Evolutionary conservation across 2,329 filamentous ascomycete species (phyloP), one percentile per base, ranked within the genome.

Genomic region (Curvularia spicifera): DNA sequence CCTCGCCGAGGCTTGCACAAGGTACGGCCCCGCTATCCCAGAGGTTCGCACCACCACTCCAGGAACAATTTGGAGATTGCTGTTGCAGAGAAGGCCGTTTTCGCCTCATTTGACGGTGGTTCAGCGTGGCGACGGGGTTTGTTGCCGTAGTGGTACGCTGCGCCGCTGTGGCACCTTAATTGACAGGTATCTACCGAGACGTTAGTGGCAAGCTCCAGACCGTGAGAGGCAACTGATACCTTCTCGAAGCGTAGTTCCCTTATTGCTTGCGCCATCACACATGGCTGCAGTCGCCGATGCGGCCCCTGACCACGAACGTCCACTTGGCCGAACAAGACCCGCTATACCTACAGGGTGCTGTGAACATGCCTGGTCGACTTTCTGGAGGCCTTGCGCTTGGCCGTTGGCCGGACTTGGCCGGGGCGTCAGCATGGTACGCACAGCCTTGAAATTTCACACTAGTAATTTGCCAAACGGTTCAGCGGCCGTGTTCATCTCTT

Each of bases 321-420:
- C 13, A 35, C 5, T 37, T 29, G 28, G 33, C 56, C 56, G 56
- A 59, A 22, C 28, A 48, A 56, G 56, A 39, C 28, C 56, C 47
- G 52, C 47, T 40, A 26, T 45, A 22, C 29, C 13, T n/a, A 18
- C 48, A 40, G n/a, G 44, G 54, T 31, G 22, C 15, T n/a, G 31
- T 44, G 5, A 18, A 18, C 37, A 39, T 49, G 37, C 5, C 42
- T 26, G 20, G 9, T n/a, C 18, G 33, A 28, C 20, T 24, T 6
- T 2, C 29, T 40, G 24, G 44, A 37, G 6, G 8, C 49, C 33
- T 37, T 22, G 15, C 18, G 33, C 28, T 31, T 22, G 20, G 33
- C 28, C 24, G 28, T 22, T 48, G n/a, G 56, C 56, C 56, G 52
- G 42, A 4, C 22, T 59, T 56, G 33, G 22, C 47, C 56, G 56